phyloP scores from a whole-genome alignment of 2,329 filamentous ascomycete species.

The Nemania sp. region DNA sequence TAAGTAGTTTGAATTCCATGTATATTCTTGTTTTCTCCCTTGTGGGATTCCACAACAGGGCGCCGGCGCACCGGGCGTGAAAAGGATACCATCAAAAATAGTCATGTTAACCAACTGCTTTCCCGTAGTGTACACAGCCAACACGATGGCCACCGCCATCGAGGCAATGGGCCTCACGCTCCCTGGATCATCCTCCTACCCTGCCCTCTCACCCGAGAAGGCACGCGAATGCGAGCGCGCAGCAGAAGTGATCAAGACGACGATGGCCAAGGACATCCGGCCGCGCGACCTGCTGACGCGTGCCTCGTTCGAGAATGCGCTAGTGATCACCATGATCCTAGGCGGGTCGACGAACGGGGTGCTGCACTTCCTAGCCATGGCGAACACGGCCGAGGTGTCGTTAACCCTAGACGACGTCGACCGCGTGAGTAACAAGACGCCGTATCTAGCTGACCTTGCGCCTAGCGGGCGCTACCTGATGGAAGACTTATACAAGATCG shows the following conservation, averaged over 20 bases:
- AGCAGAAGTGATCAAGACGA: slow-evolving; percentile 80
- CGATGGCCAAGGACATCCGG: slow-evolving; percentile 85
- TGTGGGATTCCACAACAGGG: neutral
- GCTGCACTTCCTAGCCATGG: slow-evolving; percentile 91
- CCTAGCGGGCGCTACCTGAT: slow-evolving; percentile 87
- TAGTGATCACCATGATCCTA: slow-evolving; percentile 92
- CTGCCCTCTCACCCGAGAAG: slow-evolving; percentile 84
- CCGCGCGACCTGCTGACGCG: slow-evolving; percentile 85
- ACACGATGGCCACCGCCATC: slow-evolving; percentile 92
- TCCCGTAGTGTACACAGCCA: slow-evolving; percentile 81
- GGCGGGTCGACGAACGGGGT: slow-evolving; percentile 91
- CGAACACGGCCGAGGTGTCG: slow-evolving; percentile 81
- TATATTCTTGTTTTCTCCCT: neutral
- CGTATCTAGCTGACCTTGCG: slow-evolving; percentile 86
- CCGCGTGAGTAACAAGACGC: slow-evolving; percentile 82
- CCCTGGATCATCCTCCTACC: slow-evolving; percentile 86
- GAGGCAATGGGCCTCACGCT: slow-evolving; percentile 88
- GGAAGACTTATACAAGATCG: slow-evolving; percentile 81
- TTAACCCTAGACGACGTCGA: slow-evolving; percentile 87
- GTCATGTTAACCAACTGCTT: slow-evolving; percentile 1
- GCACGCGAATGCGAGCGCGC: slow-evolving; percentile 86
- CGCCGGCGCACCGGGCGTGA: neutral
- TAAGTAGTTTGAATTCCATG: slow-evolving; percentile 22
- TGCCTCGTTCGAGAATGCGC: slow-evolving; percentile 85
- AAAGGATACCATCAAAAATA: neutral